Percentiles rank a stretch among this genome's conserved stretches.
Evolutionary conservation across 257 asterid species (phyloP).

Genomic region (Nicotiana noctiflora): DNA sequence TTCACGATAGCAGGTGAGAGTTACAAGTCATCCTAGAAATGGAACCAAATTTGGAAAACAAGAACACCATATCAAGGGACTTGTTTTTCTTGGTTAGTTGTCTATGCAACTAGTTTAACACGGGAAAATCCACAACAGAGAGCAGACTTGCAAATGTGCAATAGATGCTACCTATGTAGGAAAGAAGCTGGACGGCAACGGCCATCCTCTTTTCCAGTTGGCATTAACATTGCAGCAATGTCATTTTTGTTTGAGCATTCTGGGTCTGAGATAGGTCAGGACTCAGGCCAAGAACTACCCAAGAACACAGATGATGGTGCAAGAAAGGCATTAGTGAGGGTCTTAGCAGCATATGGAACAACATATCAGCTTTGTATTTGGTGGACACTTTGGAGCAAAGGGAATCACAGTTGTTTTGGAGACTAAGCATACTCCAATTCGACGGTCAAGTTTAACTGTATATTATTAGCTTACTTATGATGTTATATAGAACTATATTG

Average conservation of each 20-base stretch:
- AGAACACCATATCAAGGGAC: background rate
- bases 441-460: background rate
- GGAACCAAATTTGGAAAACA: background rate
- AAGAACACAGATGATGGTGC: background rate
- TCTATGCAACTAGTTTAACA: background rate
- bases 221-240: background rate
- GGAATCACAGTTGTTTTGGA: background rate
- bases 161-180: background rate
- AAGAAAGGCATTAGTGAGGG: background rate
- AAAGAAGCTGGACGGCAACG: background rate
- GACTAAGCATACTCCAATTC: background rate
- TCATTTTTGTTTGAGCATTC: background rate
- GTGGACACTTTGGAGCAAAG: background rate
- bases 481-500: too few species aligned
- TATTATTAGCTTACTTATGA: too few species aligned
- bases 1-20: background rate
- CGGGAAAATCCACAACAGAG: background rate
- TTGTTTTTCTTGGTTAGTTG: background rate
- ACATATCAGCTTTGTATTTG: background rate
- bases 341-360: too few species aligned
- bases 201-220: background rate
- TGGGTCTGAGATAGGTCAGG: background rate
- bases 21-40: background rate
- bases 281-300: background rate
- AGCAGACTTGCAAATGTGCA: background rate